These are phyloP conservation scores for Fusarium lateritium DNA, from an alignment of 2,329 filamentous ascomycete genomes.

Conservation along the genomic window DNA sequence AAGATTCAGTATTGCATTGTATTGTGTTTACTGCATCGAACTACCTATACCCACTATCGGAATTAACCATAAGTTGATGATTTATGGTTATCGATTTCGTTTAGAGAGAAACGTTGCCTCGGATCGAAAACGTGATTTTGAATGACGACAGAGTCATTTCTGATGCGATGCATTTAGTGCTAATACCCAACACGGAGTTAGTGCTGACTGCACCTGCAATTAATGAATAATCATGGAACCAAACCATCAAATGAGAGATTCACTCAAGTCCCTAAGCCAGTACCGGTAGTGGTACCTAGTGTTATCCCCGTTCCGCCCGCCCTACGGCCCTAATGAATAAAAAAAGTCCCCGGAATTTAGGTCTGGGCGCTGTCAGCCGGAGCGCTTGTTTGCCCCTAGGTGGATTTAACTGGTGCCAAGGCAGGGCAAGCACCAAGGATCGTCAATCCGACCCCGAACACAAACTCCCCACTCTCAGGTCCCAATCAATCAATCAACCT, in stretches of 20 bases:
- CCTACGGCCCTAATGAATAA: constrained; percentile 17
- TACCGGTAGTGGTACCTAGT: neutral
- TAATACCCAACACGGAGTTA: constrained; percentile 28
- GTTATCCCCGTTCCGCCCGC: constrained; percentile 14
- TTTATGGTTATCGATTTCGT: constrained; percentile 28
- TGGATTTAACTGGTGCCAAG: constrained; percentile 31
- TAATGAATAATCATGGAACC: constrained; percentile 28
- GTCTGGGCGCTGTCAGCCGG: constrained; percentile 26
- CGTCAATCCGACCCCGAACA: constrained; percentile 24
- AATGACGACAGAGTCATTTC: constrained; percentile 35
- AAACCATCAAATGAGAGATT: constrained; percentile 17
- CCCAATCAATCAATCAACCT: constrained; percentile 1
- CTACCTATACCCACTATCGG: neutral
- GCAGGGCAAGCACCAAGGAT: constrained; percentile 28
- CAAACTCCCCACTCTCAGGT: constrained; percentile 20
- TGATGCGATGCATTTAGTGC: constrained; percentile 1
- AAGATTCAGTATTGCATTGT: neutral
- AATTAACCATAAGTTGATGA: constrained; percentile 17
- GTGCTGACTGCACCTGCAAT: constrained; percentile 33
- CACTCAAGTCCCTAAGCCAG: neutral
- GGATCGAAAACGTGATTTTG: constrained; percentile 20
- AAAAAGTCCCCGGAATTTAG: constrained; percentile 19
- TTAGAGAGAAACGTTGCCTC: neutral
- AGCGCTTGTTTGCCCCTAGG: constrained; percentile 5
- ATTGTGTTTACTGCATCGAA: too few species aligned